Evolutionary conservation across 371 early-diverging fungal species (phyloP).

Genomic region (Apophysomyces sp.): DNA sequence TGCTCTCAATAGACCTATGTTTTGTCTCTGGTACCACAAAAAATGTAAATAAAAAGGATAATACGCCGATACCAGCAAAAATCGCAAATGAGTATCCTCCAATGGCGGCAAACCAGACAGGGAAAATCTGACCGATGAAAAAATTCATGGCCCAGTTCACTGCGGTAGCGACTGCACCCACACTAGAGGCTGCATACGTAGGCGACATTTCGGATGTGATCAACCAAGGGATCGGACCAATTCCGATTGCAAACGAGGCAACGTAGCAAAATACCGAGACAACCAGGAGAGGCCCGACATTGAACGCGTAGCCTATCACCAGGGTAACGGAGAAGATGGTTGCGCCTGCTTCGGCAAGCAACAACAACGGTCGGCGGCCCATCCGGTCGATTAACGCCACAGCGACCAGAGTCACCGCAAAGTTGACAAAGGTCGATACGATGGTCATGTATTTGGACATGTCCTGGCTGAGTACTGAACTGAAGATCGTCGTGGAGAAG

Average conservation of each 20-base stretch:
- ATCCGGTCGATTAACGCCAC: slow-evolving; percentile 65
- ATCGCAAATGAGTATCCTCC: slow-evolving; percentile 69
- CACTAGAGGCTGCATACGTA: slow-evolving; percentile 56
- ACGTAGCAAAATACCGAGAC: slow-evolving; percentile 74
- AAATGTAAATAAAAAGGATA: slow-evolving; percentile 25
- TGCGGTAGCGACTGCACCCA: slow-evolving; percentile 51
- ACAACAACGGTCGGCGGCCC: slow-evolving; percentile 69
- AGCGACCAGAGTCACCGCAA: slow-evolving; percentile 56
- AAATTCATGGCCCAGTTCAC: slow-evolving; percentile 64
- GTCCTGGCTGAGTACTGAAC: slow-evolving; percentile 38
- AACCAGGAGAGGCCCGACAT: slow-evolving; percentile 53
- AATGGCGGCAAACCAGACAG: slow-evolving; percentile 57
- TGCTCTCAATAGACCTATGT: slow-evolving; percentile 62
- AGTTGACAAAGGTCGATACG: slow-evolving; percentile 59
- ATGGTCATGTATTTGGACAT: slow-evolving; percentile 61
- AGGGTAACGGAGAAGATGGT: slow-evolving; percentile 56
- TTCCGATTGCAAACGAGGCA: slow-evolving; percentile 78
- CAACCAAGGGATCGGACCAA: slow-evolving; percentile 84
- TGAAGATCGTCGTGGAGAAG: slow-evolving; percentile 72
- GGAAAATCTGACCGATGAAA: slow-evolving; percentile 60
- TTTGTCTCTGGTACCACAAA: slow-evolving; percentile 67
- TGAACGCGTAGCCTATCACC: slow-evolving; percentile 54
- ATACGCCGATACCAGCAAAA: slow-evolving; percentile 37
- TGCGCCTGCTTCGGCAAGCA: slow-evolving; percentile 61
- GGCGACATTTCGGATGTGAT: slow-evolving; percentile 72